Evolutionary conservation across 441 rosid genomes (phyloP).

Genomic region (Metrosideros polymorpha): DNA sequence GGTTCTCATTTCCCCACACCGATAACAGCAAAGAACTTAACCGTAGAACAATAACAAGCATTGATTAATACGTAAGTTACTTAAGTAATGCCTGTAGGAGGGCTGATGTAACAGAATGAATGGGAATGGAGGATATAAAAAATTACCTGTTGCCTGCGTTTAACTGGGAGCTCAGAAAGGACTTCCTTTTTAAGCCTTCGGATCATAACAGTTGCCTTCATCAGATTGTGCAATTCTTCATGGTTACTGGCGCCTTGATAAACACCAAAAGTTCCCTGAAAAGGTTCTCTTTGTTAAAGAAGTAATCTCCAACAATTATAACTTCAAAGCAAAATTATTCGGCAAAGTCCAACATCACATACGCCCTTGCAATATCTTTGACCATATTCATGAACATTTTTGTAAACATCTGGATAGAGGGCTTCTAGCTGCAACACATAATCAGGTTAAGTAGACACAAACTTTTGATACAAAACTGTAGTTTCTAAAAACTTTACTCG

Average conservation of each 20-base stretch:
- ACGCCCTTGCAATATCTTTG: constrained; percentile 89
- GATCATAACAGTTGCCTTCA: constrained; percentile 97
- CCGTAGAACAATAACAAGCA: neutral
- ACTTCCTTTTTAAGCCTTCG: constrained; percentile 96
- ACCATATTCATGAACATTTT: constrained; percentile 81
- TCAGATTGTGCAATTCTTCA: constrained; percentile 94
- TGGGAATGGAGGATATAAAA: neutral
- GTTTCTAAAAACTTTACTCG: neutral
- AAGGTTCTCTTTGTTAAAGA: neutral
- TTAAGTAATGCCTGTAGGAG: neutral
- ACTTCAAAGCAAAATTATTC: neutral
- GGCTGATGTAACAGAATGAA: neutral
- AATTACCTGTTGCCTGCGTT: constrained; percentile 91
- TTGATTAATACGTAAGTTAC: neutral
- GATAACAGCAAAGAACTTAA: neutral
- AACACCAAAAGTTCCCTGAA: constrained; percentile 73
- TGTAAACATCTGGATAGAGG: constrained; percentile 80
- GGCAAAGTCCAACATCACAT: constrained; percentile 12
- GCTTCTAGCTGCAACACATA: constrained; percentile 73
- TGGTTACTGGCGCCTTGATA: constrained; percentile 98
- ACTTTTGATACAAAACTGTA: neutral
- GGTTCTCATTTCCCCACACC: neutral
- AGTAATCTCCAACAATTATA: neutral
- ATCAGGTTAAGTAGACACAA: neutral
- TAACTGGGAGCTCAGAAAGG: constrained; percentile 78